Evolutionary conservation across 768 basidiomycete genomes (phyloP), one percentile per base, ranked within the genome.

Genomic region (Termitomyces sp.): DNA sequence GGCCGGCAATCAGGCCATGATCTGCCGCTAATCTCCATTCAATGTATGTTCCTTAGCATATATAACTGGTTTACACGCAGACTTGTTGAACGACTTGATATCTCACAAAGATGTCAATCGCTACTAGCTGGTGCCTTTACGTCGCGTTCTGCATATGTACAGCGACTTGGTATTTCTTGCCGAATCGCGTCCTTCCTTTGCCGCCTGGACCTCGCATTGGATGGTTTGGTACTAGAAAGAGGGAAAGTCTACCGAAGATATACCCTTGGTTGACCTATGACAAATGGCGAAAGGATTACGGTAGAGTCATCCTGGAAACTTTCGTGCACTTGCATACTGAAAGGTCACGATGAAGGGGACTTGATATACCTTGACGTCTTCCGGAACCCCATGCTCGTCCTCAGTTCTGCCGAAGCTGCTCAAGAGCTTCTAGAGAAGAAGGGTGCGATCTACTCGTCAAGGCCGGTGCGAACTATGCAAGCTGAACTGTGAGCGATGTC

Each of bases 341-440:
- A 34, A 27, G 27, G 13, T 27, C 14, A 34, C 12, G 1, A 34
- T 50, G 18, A 53, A 59, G 59, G 59, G 16, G 49, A 59, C 31
- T 34, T 59, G 9, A 46, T 59, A 27, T 59, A 50, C 34, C 50
- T 59, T 16, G 22, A 59, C 12, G 37, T 59, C 14, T 51, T 59
- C 34, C 42, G 59, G 4, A 55, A 59, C 20, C 49, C 54, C 2
- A 51, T 55, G 34, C 49, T 78, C 6, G 24, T 79, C 46, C 47
- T 79, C 9, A 75, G 73, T 58, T 67, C 65, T 0, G 51, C 54
- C 14, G 63, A 71, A 14, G 57, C 63, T n/a, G 69, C 74, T 4
- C 61, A 70, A 31, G 79, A 80, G 27, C 69, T 80, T 59, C 67
- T 80, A 44, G 77, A 80, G 36, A 77, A 75, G 59, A 73, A 76